Base-by-base conservation (phyloP, 768 basidiomycete species). In the Russula sp. region DNA sequence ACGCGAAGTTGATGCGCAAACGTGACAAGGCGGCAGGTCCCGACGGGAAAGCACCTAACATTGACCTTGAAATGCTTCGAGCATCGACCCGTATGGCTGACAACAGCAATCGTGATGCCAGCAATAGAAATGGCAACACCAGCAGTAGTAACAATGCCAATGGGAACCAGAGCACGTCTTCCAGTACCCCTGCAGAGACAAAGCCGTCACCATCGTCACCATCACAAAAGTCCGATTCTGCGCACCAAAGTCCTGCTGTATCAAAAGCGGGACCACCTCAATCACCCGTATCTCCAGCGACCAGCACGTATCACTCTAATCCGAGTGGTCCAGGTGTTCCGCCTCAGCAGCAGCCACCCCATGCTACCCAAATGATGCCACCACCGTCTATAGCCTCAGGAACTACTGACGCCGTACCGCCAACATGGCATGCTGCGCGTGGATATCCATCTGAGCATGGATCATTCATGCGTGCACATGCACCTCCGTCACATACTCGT, bases 1-100 rank as follows among this genome's bases (percentile, higher is more conserved):
- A 91, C 66, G 89, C 89, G 10, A 91, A 91, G 69, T 78, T 91
- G 35, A 83, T 89, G 76, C 84, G 89, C 53, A 90, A 90, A 69
- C 80, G 85, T 47, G 87, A 89, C 50, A 90, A 90, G 70, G 77
- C 77, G 16, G 71, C 77, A 22, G 78, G 75, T 10, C 73, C 78
- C n/a, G 82, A 81, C 47, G 83, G 85, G 20, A 79, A 83, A 46
- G 70, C 74, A 5, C 73, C 72, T 34, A 79, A 76, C 36, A 88
- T 91, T 59, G 87, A 89, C 69, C 78, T 91, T 72, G 88, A 90
- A 64, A 89, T 82, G 46, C 75, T 91, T 51, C 84, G 88, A 11
- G 87, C 86, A 32, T 90, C 65, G n/a, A 66, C 65, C 35, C 65
- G 65, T 42, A 57, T 60, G 58, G 58, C 58, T 10, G 65, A 66